These are phyloP conservation scores for Xylaria grammica DNA, from an alignment of 495 filamentous ascomycete species.

Conservation along the genomic window DNA sequence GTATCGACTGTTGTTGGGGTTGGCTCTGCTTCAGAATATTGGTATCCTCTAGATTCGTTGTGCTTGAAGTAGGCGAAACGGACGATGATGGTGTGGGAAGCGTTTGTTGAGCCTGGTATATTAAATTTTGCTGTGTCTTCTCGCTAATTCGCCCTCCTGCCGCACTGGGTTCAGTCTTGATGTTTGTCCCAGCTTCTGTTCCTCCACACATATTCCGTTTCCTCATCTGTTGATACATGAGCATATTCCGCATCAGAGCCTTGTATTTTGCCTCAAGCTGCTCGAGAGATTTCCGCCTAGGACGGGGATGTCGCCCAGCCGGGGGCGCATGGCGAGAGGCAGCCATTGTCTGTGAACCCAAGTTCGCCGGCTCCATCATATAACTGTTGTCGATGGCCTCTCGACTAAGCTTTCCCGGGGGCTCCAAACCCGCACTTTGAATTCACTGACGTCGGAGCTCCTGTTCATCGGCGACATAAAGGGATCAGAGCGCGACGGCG, in stretches of 20 bases:
- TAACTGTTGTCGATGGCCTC: background rate
- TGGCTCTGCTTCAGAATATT: slow-evolving; percentile 1
- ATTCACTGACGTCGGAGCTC: slow-evolving; percentile 5
- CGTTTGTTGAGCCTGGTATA: slow-evolving; percentile 16
- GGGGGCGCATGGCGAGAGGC: slow-evolving; percentile 15
- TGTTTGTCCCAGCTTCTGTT: background rate
- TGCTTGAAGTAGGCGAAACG: slow-evolving; percentile 12
- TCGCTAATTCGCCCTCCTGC: slow-evolving; percentile 1
- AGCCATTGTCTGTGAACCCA: slow-evolving; percentile 17
- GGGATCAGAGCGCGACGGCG: background rate
- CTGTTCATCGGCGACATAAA: background rate
- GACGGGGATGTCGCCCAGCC: slow-evolving; percentile 11
- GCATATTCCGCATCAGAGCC: slow-evolving; percentile 25
- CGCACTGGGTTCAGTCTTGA: slow-evolving; percentile 4
- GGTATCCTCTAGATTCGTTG: background rate
- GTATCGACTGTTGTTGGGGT: background rate
- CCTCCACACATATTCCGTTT: slow-evolving; percentile 10
- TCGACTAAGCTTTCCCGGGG: slow-evolving; percentile 1
- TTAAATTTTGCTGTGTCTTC: slow-evolving; percentile 12
- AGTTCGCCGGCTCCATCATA: slow-evolving; percentile 12
- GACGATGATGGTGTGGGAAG: slow-evolving; percentile 19
- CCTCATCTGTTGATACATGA: slow-evolving; percentile 20
- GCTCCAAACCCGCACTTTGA: background rate
- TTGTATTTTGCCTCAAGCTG: slow-evolving; percentile 26
- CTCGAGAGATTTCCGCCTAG: slow-evolving; percentile 25